Base-by-base conservation (phyloP, 352 stramenopile genomes). In the Phytophthora multivora region DNA sequence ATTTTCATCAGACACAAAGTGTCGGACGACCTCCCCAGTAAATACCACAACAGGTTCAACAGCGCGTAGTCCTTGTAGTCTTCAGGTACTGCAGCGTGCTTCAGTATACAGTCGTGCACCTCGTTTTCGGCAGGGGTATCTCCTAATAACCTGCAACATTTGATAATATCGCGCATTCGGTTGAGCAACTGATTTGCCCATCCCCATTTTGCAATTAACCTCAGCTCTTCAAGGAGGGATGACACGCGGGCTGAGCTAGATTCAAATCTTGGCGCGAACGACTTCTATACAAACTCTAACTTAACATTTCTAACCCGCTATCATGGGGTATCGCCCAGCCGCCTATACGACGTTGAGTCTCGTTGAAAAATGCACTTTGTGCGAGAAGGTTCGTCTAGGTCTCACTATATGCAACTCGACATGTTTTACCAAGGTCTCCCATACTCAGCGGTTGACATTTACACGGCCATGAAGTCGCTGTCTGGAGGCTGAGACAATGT, bases 391-490 rank as follows among this genome's bases (percentile, higher is more conserved):
- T n/a, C 33, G 9, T 15, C 33, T 1, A 2, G 5, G 10, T 16
- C 33, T 2, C 9, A 39, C 11, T 13, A n/a, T n/a, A n/a, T n/a
- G n/a, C n/a, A 35, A 10, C 50, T 74, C 2, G 42, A 66, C 15
- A 26, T 51, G 36, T 54, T 71, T 15, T 46, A 60, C 28, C 10
- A 35, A 6, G 35, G 54, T 3, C 12, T 48, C 3, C 3, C 39
- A 3, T 56, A 61, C 12, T 15, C 19, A 0, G 25, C 39, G 7
- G 19, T 56, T 18, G 30, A 64, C 41, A 50, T 71, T 11, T 49
- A 54, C 18, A 56, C 30, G 4, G 66, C 33, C 2, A 61, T 68
- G 11, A 58, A 54, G 31, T 59, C n/a, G n/a, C n/a, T n/a, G n/a
- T n/a, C n/a, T n/a, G 25, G 5, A 42, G 66, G 41, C 1, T 71